These are phyloP conservation scores for Theileria luwenshuni DNA, from an alignment of 169 alveolate species.

Conservation along the genomic window DNA sequence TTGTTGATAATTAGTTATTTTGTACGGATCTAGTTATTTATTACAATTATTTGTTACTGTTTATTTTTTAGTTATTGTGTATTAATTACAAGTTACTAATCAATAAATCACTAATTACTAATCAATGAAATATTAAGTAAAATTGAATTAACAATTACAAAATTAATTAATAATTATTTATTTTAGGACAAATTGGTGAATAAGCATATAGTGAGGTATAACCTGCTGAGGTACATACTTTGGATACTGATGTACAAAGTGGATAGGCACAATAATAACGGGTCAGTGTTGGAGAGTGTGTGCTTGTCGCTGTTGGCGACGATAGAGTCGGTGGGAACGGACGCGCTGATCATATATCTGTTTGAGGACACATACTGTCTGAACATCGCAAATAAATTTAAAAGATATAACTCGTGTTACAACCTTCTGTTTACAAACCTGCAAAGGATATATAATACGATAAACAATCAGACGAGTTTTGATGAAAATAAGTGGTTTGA, in stretches of 20 bases:
- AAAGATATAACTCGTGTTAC: slow-evolving; percentile 24
- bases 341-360: slow-evolving; percentile 45
- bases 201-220: slow-evolving; percentile 53
- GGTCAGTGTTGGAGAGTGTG: slow-evolving; percentile 57
- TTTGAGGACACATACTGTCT: slow-evolving; percentile 59
- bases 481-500: slow-evolving; percentile 64
- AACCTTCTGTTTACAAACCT: slow-evolving; percentile 31
- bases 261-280: slow-evolving; percentile 29
- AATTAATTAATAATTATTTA: neutral
- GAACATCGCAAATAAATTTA: slow-evolving; percentile 12
- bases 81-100: too few species aligned
- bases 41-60: neutral
- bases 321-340: slow-evolving; percentile 54
- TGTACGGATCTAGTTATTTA: too few species aligned
- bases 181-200: slow-evolving; percentile 60
- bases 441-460: slow-evolving; percentile 16
- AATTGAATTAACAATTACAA: too few species aligned
- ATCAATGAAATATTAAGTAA: too few species aligned
- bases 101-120: too few species aligned
- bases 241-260: slow-evolving; percentile 64
- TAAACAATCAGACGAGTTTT: slow-evolving; percentile 19
- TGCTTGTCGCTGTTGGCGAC: slow-evolving; percentile 57
- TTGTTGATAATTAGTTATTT: neutral
- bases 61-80: neutral
- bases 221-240: slow-evolving; percentile 52